These are phyloP conservation scores for Alternaria sp. DNA, from an alignment of 2,329 filamentous ascomycete genomes.

Conservation along the genomic window DNA sequence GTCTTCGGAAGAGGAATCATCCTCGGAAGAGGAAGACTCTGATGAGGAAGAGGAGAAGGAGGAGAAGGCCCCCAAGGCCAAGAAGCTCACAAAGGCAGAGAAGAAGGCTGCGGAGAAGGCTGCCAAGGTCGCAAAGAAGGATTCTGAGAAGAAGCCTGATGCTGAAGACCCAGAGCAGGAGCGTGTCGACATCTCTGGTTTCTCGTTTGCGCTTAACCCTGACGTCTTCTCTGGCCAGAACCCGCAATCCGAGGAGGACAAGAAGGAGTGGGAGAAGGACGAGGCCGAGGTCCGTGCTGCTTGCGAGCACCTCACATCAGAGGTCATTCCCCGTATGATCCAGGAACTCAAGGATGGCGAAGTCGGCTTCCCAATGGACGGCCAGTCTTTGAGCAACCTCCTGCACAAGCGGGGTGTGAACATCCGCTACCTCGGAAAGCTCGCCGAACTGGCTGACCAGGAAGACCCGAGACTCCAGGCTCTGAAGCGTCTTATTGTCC, in stretches of 20 bases:
- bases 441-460: slow-evolving; percentile 71
- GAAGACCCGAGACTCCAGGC: slow-evolving; percentile 75
- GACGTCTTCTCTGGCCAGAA: slow-evolving; percentile 94
- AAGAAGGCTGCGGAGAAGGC: slow-evolving; percentile 31
- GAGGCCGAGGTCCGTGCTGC: slow-evolving; percentile 88
- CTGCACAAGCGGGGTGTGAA: slow-evolving; percentile 98
- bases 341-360: slow-evolving; percentile 90
- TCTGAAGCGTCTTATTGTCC: slow-evolving; percentile 77
- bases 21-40: slow-evolving; percentile 64
- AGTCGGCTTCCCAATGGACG: slow-evolving; percentile 98
- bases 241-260: slow-evolving; percentile 90
- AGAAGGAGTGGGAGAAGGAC: slow-evolving; percentile 80
- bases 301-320: slow-evolving; percentile 77
- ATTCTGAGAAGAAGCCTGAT: slow-evolving; percentile 20
- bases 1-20: slow-evolving; percentile 31
- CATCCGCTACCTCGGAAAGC: slow-evolving; percentile 88
- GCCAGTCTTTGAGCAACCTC: slow-evolving; percentile 85
- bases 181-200: slow-evolving; percentile 84
- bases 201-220: slow-evolving; percentile 89
- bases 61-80: slow-evolving; percentile 26
- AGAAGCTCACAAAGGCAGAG: slow-evolving; percentile 30
- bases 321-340: slow-evolving; percentile 83
- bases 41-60: slow-evolving; percentile 78
- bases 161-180: slow-evolving; percentile 61
- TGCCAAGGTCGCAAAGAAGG: slow-evolving; percentile 24